These are phyloP conservation scores for Rhodotorula sp. DNA, from an alignment of 1,284 basidiomycete species.

Conservation along the genomic window DNA sequence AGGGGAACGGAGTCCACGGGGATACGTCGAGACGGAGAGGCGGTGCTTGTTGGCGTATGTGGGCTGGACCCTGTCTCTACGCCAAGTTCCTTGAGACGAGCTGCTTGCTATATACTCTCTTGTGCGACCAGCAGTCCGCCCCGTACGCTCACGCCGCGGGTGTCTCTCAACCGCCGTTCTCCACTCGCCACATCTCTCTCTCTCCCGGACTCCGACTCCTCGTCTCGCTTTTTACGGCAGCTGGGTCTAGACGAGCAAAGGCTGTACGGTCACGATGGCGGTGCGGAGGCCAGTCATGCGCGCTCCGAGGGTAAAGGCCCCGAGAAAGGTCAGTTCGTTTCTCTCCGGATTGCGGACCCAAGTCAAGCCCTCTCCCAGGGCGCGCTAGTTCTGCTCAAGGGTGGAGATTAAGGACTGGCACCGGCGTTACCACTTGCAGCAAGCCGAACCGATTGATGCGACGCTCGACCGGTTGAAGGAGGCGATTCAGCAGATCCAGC, in stretches of 20 bases:
- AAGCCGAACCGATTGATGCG: conserved; percentile 18
- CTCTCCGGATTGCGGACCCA: too few species aligned
- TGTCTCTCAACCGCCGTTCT: neutral
- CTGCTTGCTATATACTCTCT: neutral
- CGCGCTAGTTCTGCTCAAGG: neutral
- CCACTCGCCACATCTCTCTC: neutral
- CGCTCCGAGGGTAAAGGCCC: conserved; percentile 27
- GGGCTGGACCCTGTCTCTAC: too few species aligned
- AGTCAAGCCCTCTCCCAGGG: too few species aligned
- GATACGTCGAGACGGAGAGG: neutral
- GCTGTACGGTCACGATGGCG: neutral
- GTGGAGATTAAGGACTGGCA: too few species aligned
- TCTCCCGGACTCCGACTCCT: neutral
- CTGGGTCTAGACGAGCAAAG: too few species aligned
- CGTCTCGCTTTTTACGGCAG: neutral
- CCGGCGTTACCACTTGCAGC: neutral
- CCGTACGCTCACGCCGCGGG: too few species aligned
- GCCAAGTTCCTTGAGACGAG: neutral
- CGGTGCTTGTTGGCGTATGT: neutral
- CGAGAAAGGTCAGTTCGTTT: conserved; percentile 35
- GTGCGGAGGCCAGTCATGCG: conserved; percentile 23
- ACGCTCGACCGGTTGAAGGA: conserved; percentile 68
- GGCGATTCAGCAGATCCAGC: conserved; percentile 93
- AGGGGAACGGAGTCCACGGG: neutral
- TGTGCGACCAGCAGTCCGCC: too few species aligned